These are phyloP conservation scores for Colletotrichum sp. DNA, from an alignment of 2,329 filamentous ascomycete genomes.

Conservation along the genomic window DNA sequence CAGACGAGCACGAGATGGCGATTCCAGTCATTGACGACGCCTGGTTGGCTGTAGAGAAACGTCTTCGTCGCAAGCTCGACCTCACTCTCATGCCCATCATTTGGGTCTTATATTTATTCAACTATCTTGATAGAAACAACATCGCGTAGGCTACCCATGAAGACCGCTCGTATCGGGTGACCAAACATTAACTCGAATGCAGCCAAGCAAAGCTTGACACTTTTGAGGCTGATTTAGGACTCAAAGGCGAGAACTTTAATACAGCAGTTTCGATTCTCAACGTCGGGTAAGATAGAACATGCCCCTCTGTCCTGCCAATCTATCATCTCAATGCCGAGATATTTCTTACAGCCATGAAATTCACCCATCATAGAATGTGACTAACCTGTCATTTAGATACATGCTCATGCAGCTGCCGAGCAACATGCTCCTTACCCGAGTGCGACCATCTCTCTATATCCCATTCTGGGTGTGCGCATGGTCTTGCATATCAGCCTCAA, in stretches of 20 bases:
- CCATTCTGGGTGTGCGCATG: conserved; percentile 10
- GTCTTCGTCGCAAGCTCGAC: conserved; percentile 25
- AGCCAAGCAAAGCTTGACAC: background rate
- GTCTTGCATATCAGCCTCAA: conserved; percentile 3
- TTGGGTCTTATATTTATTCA: background rate
- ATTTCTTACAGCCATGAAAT: background rate
- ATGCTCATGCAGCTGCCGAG: background rate
- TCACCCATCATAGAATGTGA: accelerated
- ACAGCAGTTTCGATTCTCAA: background rate
- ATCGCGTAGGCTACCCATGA: conserved; percentile 4
- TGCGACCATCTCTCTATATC: conserved; percentile 20
- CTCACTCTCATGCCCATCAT: conserved; percentile 23
- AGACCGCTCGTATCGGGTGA: background rate
- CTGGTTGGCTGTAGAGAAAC: background rate
- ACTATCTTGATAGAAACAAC: conserved; percentile 8
- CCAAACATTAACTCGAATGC: background rate
- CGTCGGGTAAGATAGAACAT: background rate
- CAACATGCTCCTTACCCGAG: conserved; percentile 21
- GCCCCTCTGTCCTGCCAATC: background rate
- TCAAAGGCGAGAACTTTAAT: background rate
- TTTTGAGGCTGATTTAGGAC: background rate
- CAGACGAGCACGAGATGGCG: background rate
- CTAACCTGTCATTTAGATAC: background rate
- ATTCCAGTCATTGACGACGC: background rate
- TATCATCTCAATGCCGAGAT: accelerated